These are phyloP conservation scores for Eimeria maxima DNA, from an alignment of 169 alveolate genomes.

Conservation along the genomic window DNA sequence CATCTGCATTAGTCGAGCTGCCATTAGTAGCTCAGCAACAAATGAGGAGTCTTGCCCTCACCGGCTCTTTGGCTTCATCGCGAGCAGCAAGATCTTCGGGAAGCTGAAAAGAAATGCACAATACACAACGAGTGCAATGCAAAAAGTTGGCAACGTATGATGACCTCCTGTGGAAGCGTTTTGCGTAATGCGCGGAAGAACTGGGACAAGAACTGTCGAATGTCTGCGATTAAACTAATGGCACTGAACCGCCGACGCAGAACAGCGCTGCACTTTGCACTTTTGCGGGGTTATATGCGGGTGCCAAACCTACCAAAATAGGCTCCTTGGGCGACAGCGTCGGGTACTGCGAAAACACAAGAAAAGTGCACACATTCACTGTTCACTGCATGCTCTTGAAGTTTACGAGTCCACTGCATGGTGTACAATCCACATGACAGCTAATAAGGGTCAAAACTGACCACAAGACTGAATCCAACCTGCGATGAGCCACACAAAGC, in stretches of 20 bases:
- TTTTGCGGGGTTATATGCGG: too few relatives aligned
- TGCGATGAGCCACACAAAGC: slow-evolving; percentile 43
- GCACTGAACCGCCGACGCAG: neutral
- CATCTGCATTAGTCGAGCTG: neutral
- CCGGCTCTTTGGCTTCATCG: slow-evolving; percentile 2
- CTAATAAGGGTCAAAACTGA: neutral
- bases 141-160: too few relatives aligned
- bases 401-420: neutral
- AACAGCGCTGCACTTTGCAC: neutral
- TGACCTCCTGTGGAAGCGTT: neutral
- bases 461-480: slow-evolving; percentile 43
- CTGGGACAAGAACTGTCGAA: neutral
- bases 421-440: neutral
- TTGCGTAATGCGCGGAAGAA: neutral
- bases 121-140: neutral
- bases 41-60: neutral
- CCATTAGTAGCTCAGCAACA: neutral
- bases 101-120: neutral
- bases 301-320: neutral
- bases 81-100: slow-evolving; percentile 56
- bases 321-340: slow-evolving; percentile 24
- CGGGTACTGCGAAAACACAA: slow-evolving; percentile 26
- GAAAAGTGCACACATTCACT: neutral
- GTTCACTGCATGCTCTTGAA: neutral
- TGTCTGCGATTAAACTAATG: neutral